Evolutionary conservation across 306 rosid species (phyloP).

Genomic region (Fagus crenata): DNA sequence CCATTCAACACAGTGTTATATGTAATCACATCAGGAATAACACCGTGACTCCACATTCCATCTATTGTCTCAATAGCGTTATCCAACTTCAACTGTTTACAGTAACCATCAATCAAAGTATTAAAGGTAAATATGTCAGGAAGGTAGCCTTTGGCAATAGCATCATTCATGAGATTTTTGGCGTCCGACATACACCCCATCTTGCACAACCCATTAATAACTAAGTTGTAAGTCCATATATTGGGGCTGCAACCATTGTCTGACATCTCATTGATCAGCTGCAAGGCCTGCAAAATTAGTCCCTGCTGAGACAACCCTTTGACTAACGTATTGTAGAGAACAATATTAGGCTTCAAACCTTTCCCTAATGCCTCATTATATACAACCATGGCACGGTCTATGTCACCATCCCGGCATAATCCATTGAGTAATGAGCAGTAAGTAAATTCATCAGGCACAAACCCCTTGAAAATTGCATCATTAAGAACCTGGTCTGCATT

Average conservation of each 20-base stretch:
- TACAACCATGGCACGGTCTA: slow-evolving; percentile 63
- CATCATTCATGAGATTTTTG: slow-evolving; percentile 58
- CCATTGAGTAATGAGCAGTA: slow-evolving; percentile 79
- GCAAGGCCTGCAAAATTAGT: slow-evolving; percentile 81
- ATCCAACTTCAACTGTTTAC: slow-evolving; percentile 68
- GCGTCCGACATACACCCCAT: slow-evolving; percentile 84
- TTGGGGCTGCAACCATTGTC: slow-evolving; percentile 63
- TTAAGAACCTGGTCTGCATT: slow-evolving; percentile 67
- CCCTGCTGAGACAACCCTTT: slow-evolving; percentile 80
- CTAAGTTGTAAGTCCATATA: slow-evolving; percentile 78
- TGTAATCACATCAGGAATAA: slow-evolving; percentile 85
- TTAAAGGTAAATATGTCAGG: slow-evolving; percentile 86
- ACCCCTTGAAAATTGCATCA: slow-evolving; percentile 80
- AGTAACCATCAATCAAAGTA: slow-evolving; percentile 84
- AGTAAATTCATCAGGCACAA: slow-evolving; percentile 80
- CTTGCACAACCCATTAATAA: slow-evolving; percentile 86
- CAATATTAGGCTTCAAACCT: slow-evolving; percentile 63
- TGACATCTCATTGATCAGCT: slow-evolving; percentile 73
- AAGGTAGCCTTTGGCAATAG: slow-evolving; percentile 67
- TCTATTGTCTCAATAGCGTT: slow-evolving; percentile 56
- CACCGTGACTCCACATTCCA: slow-evolving; percentile 77
- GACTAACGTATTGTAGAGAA: slow-evolving; percentile 70
- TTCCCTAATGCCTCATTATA: slow-evolving; percentile 63
- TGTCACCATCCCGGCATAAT: slow-evolving; percentile 61
- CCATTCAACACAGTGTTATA: slow-evolving; percentile 81